Evolutionary conservation across 2,329 filamentous ascomycete genomes (phyloP).

Genomic region (Xylaria sp.): DNA sequence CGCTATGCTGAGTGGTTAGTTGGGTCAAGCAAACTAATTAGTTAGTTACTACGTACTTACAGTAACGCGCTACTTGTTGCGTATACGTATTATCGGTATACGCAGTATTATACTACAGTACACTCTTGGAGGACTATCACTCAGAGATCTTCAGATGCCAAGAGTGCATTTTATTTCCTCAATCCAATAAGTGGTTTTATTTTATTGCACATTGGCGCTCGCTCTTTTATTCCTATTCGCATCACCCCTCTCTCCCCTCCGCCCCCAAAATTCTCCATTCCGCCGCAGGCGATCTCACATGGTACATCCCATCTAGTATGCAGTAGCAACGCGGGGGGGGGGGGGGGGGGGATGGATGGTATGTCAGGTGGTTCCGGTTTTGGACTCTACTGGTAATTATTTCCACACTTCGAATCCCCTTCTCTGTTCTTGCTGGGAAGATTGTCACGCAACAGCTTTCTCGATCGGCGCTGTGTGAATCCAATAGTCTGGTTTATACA

Average conservation of each 20-base stretch:
- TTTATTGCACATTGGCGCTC: neutral
- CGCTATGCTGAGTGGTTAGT: slow-evolving; percentile 21
- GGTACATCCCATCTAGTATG: slow-evolving; percentile 18
- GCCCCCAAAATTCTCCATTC: slow-evolving; percentile 21
- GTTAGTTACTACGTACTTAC: neutral
- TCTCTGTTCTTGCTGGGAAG: neutral
- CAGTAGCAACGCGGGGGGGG: slow-evolving; percentile 12
- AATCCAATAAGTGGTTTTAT: neutral
- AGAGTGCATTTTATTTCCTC: slow-evolving; percentile 3
- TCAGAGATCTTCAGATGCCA: slow-evolving; percentile 10
- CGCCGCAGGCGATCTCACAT: slow-evolving; percentile 36
- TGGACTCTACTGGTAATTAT: slow-evolving; percentile 19
- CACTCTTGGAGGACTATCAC: neutral
- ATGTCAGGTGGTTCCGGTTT: slow-evolving; percentile 30
- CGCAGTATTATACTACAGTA: neutral
- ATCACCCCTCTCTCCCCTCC: neutral
- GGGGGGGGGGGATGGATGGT: too few species aligned
- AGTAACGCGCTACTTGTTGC: too few species aligned
- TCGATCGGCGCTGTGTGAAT: slow-evolving; percentile 15
- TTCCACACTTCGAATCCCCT: slow-evolving; percentile 21
- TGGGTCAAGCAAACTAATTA: neutral
- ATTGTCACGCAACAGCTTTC: slow-evolving; percentile 11
- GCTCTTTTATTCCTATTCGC: slow-evolving; percentile 7
- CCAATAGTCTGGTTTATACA: neutral
- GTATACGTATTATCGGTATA: too few species aligned